Conservation (phyloP, 495 filamentous ascomycete species). For the Trichodelitschia bisporula region DNA sequence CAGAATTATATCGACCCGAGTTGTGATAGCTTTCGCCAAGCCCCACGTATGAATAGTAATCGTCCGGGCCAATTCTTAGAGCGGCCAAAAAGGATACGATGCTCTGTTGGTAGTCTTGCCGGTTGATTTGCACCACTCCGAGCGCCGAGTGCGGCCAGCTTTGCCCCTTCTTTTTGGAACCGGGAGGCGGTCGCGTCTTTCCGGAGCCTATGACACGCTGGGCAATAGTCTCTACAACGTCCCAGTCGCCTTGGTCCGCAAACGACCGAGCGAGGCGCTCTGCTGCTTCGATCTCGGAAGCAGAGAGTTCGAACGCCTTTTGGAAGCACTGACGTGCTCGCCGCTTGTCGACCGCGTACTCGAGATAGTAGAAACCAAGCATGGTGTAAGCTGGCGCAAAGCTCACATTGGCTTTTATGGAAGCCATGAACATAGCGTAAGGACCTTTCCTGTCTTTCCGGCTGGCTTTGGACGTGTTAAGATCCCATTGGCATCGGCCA, state of each 20-base stretch:
- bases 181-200: slow-evolving; percentile 64
- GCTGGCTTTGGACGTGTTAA: slow-evolving; percentile 40
- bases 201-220: slow-evolving; percentile 85
- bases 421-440: slow-evolving; percentile 59
- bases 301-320: slow-evolving; percentile 84
- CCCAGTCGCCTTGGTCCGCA: slow-evolving; percentile 81
- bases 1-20: slow-evolving; percentile 74
- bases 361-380: slow-evolving; percentile 83
- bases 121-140: slow-evolving; percentile 88
- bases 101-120: slow-evolving; percentile 67
- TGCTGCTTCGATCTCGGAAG: slow-evolving; percentile 67
- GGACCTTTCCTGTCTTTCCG: slow-evolving; percentile 55
- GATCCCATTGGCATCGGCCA: slow-evolving; percentile 70
- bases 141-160: slow-evolving; percentile 96
- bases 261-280: slow-evolving; percentile 67
- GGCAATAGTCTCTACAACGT: slow-evolving; percentile 76
- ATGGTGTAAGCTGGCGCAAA: slow-evolving; percentile 83
- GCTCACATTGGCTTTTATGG: slow-evolving; percentile 69
- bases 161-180: slow-evolving; percentile 67
- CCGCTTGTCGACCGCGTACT: slow-evolving; percentile 67
- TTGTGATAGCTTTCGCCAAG: slow-evolving; percentile 91
- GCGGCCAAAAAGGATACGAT: slow-evolving; percentile 81
- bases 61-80: slow-evolving; percentile 53
- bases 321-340: slow-evolving; percentile 80
- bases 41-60: slow-evolving; percentile 91